A percentile compares a stretch with the other conserved stretches of the same genome.
These are phyloP conservation scores for Mycena rebaudengoi DNA, from an alignment of 768 basidiomycete genomes.

Conservation along the genomic window DNA sequence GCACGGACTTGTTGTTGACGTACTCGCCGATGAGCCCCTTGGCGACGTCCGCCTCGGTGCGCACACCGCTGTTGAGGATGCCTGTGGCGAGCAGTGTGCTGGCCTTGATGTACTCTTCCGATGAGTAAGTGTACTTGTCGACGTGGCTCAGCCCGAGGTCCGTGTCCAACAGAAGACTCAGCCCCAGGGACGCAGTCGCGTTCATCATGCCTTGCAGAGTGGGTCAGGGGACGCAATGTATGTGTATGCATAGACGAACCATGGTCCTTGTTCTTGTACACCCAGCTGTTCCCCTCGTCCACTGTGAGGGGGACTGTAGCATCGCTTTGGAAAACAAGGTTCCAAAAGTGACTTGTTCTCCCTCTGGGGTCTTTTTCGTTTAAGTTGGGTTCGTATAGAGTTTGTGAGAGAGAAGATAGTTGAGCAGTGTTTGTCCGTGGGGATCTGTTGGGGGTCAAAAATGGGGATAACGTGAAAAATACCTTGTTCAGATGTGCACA, in stretches of 20 bases:
- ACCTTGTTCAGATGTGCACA: no score
- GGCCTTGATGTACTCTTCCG: conserved; percentile 97
- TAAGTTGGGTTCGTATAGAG: no score
- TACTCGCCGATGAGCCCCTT: conserved; percentile 91
- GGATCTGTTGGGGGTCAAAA: no score
- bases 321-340: no score
- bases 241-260: conserved; percentile 54
- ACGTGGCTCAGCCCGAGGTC: conserved; percentile 93
- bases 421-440: no score
- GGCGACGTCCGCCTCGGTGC: conserved; percentile 93
- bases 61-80: conserved; percentile 87
- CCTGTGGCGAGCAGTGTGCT: conserved; percentile 96
- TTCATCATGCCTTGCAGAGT: conserved; percentile 84
- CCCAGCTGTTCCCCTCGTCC: conserved; percentile 96
- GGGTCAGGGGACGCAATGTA: not conserved
- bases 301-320: no score
- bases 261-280: conserved; percentile 99
- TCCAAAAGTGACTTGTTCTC: no score
- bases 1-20: conserved; percentile 84
- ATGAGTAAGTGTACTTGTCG: conserved; percentile 96
- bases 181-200: conserved; percentile 92
- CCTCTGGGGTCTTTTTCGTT: no score
- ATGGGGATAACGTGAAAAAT: no score
- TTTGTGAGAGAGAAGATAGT: no score
- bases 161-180: conserved; percentile 95